These are phyloP conservation scores for Colletotrichum sp. DNA, from an alignment of 2,329 filamentous ascomycete genomes.

Conservation along the genomic window DNA sequence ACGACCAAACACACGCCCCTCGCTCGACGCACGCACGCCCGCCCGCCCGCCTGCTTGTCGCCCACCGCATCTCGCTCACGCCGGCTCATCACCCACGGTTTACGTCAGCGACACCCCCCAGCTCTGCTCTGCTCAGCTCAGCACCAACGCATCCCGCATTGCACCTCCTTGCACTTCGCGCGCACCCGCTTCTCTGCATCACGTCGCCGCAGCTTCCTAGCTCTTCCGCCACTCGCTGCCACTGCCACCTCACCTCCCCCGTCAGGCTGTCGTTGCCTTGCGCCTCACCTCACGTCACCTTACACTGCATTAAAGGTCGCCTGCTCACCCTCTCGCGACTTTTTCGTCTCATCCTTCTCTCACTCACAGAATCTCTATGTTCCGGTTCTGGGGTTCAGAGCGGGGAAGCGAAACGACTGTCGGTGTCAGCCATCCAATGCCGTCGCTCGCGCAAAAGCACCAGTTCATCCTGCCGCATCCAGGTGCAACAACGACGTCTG, in stretches of 20 bases:
- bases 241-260: not conserved
- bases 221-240: slow-evolving; percentile 3
- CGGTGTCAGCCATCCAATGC: slow-evolving; percentile 46
- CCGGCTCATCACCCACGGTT: slow-evolving; percentile 14
- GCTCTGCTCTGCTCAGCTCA: not conserved
- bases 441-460: slow-evolving; percentile 35
- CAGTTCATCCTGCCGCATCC: slow-evolving; percentile 33
- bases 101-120: slow-evolving; percentile 20
- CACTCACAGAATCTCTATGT: slow-evolving; percentile 57
- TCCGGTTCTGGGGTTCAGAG: slow-evolving; percentile 66
- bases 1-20: slow-evolving; percentile 11
- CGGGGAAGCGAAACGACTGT: slow-evolving; percentile 60
- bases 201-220: slow-evolving; percentile 9
- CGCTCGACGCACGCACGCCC: not conserved
- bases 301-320: slow-evolving; percentile 6
- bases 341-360: slow-evolving; percentile 28
- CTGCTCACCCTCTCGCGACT: not conserved
- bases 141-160: not conserved
- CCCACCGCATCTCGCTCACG: slow-evolving; percentile 2
- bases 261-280: slow-evolving; percentile 1
- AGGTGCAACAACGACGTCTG: slow-evolving; percentile 25
- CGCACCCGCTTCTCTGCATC: not conserved
- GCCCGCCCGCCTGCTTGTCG: not conserved
- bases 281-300: not conserved
- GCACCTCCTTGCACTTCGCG: not conserved